phyloP scores from a whole-genome alignment of 2,329 filamentous ascomycete genomes.

The Coniochaeta sp. region DNA sequence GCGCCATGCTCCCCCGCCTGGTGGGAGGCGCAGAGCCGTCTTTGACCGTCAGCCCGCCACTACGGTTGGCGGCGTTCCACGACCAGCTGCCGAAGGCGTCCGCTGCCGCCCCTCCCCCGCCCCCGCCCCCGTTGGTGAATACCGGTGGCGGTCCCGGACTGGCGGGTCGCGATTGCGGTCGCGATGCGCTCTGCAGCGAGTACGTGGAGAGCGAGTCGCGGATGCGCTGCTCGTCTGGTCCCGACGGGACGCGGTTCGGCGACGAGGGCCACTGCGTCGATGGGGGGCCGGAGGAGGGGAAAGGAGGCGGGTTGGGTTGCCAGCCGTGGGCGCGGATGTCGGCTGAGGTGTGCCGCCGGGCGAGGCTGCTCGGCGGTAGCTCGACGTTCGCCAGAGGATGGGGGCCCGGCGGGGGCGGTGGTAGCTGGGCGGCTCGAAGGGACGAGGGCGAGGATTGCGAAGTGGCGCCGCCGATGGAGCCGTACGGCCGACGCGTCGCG shows the following conservation, averaged over 20 bases:
- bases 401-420: conserved; percentile 48
- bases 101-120: too few species aligned
- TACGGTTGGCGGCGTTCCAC: conserved; percentile 42
- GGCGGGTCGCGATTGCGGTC: conserved; percentile 44
- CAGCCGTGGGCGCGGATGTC: conserved; percentile 88
- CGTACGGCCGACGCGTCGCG: conserved; percentile 71
- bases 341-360: conserved; percentile 85
- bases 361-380: conserved; percentile 60
- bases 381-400: conserved; percentile 43
- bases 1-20: conserved; percentile 53
- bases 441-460: conserved; percentile 68
- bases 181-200: conserved; percentile 38
- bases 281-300: conserved; percentile 54
- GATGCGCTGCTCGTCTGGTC: conserved; percentile 46
- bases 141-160: conserved; percentile 40
- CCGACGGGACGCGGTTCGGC: conserved; percentile 36
- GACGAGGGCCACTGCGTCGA: conserved; percentile 48
- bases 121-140: conserved; percentile 35
- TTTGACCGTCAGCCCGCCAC: conserved; percentile 36
- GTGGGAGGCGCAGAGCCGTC: conserved; percentile 52
- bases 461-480: conserved; percentile 69
- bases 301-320: conserved; percentile 54
- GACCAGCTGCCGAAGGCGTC: conserved; percentile 49
- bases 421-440: conserved; percentile 52
- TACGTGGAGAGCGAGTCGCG: conserved; percentile 51